A percentile compares a stretch with the other conserved stretches of the same genome.
phyloP scores from a whole-genome alignment of 1,284 basidiomycete genomes.

The Marasmius sp. region DNA sequence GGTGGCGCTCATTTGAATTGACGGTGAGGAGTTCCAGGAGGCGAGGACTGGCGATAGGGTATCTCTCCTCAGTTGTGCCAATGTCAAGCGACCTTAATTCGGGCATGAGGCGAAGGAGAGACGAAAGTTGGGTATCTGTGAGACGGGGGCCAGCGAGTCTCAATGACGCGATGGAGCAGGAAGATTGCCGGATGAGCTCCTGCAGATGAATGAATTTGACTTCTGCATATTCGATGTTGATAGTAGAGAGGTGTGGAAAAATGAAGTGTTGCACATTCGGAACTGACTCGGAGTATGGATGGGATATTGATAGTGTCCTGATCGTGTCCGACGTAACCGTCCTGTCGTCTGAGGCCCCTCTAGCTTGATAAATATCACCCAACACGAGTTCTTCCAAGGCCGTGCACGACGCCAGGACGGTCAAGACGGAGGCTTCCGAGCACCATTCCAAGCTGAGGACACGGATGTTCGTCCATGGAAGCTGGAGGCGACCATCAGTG shows the following conservation, averaged over 20 bases:
- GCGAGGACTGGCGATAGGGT: neutral
- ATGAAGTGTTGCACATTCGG: neutral
- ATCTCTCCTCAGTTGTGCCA: neutral
- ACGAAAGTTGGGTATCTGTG: neutral
- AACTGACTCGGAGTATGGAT: neutral
- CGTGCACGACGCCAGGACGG: neutral
- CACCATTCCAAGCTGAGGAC: neutral
- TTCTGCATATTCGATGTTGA: neutral
- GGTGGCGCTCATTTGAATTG: neutral
- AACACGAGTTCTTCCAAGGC: neutral
- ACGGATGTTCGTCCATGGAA: neutral
- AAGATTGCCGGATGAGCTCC: neutral
- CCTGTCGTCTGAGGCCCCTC: neutral
- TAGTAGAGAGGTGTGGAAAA: neutral
- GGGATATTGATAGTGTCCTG: neutral
- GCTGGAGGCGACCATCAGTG: neutral
- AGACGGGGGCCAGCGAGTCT: neutral
- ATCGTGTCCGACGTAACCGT: neutral
- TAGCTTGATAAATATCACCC: neutral
- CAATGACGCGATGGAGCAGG: neutral
- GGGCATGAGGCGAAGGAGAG: neutral
- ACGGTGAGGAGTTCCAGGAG: neutral
- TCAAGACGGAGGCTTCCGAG: neutral
- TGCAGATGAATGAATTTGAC: neutral
- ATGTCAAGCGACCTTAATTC: neutral